These are phyloP conservation scores for Volvox carteri DNA, from an alignment of 163 green algal genomes.

Conservation along the genomic window DNA sequence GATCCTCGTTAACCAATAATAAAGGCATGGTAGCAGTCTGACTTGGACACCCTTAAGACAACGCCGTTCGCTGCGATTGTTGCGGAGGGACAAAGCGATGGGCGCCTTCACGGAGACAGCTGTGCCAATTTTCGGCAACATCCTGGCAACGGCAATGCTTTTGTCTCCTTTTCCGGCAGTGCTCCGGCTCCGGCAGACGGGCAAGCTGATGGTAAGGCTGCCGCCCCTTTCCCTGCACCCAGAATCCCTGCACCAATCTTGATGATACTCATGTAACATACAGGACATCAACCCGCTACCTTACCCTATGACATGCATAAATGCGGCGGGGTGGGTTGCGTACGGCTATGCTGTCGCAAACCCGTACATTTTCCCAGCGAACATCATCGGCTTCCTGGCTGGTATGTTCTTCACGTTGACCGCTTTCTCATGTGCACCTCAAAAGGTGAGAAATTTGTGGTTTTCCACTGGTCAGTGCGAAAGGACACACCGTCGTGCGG, in stretches of 20 bases:
- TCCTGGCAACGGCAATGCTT: constrained; percentile 61
- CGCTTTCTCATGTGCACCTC: not conserved
- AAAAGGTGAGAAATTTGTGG: constrained; percentile 46
- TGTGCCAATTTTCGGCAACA: constrained; percentile 59
- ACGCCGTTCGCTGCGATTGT: no score
- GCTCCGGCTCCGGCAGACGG: constrained; percentile 28
- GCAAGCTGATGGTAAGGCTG: constrained; percentile 48
- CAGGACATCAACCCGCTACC: constrained; percentile 81
- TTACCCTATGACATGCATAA: constrained; percentile 71
- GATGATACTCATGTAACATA: not conserved
- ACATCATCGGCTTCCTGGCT: constrained; percentile 73
- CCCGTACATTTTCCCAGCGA: constrained; percentile 71
- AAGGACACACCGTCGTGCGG: no score
- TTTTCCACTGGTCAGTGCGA: no score
- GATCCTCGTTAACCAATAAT: no score
- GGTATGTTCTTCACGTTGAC: constrained; percentile 74
- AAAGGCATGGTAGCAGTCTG: no score
- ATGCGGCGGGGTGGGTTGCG: constrained; percentile 54
- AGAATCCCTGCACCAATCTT: not conserved
- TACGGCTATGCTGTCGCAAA: constrained; percentile 49
- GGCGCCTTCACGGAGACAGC: constrained; percentile 56
- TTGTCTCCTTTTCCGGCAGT: constrained; percentile 55
- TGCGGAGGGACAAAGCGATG: constrained; percentile 14
- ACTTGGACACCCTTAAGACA: no score
- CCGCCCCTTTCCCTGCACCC: no score